These are phyloP conservation scores for Pyropia haitanensis DNA, from an alignment of 23 red algal genomes.

Conservation along the genomic window DNA sequence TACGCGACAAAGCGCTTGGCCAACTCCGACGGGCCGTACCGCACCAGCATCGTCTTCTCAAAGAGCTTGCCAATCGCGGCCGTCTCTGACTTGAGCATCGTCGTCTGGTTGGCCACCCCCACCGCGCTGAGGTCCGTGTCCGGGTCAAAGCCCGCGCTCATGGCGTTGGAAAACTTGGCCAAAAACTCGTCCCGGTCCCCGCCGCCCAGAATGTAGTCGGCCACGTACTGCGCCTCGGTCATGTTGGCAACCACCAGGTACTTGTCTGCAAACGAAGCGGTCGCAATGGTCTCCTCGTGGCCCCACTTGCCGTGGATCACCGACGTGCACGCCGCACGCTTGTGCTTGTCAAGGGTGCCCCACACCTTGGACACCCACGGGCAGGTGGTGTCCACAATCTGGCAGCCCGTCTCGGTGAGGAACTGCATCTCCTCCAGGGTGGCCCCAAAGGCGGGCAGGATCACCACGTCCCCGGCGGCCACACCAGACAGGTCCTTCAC, in stretches of 20 bases:
- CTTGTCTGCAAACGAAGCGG: constrained; percentile 90
- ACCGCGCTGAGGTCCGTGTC: constrained; percentile 79
- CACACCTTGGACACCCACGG: constrained; percentile 99
- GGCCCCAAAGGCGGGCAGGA: constrained; percentile 93
- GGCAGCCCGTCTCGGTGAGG: constrained; percentile 29
- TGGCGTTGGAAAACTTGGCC: constrained; percentile 83
- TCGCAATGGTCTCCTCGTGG: constrained; percentile 96
- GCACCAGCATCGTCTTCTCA: constrained; percentile 88
- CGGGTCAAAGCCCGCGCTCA: constrained; percentile 85
- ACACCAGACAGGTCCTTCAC: constrained; percentile 72
- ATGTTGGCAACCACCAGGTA: constrained; percentile 89
- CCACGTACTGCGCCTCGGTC: constrained; percentile 82
- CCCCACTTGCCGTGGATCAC: constrained; percentile 99
- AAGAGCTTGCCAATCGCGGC: constrained; percentile 89
- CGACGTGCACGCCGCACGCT: constrained; percentile 51
- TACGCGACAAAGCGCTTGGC: constrained; percentile 79
- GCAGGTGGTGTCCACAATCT: constrained; percentile 97
- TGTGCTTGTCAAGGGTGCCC: constrained; percentile 78
- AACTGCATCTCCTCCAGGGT: constrained; percentile 90
- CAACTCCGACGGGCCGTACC: constrained; percentile 73
- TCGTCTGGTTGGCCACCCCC: constrained; percentile 97
- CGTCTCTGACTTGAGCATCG: constrained; percentile 97
- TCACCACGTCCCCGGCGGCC: constrained; percentile 58
- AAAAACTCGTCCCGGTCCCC: constrained; percentile 79
- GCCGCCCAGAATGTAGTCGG: constrained; percentile 84